A percentile compares a stretch with the other conserved stretches of the same genome.
These are phyloP conservation scores for Tetrahymena thermophila DNA, from an alignment of 73 alveolate species.

Conservation along the genomic window DNA sequence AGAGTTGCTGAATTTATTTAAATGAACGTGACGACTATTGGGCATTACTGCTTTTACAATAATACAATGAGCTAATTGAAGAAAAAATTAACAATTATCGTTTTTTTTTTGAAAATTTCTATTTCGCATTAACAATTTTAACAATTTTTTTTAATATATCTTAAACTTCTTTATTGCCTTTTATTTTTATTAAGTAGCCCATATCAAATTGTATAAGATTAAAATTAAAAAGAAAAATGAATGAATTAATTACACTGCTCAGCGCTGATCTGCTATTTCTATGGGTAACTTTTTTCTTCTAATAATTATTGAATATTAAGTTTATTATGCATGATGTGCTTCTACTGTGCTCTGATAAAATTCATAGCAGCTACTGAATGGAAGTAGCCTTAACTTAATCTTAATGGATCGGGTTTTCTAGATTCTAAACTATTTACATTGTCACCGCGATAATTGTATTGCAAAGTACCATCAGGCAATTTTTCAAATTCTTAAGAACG, in stretches of 20 bases:
- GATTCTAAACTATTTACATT: not conserved
- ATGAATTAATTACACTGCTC: not conserved
- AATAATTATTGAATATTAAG: not conserved
- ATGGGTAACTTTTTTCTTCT: not conserved
- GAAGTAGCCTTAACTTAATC: not conserved
- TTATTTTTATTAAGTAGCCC: not conserved
- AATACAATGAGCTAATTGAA: not conserved
- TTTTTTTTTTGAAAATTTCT: not conserved
- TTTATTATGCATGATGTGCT: not conserved
- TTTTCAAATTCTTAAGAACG: not conserved
- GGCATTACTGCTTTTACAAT: not conserved
- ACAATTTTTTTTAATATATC: not conserved
- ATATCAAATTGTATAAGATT: not conserved
- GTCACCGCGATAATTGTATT: not conserved
- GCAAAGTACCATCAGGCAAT: not conserved
- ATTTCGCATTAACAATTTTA: not conserved
- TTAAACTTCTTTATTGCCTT: not conserved
- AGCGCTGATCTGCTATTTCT: not conserved
- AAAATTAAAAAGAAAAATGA: not conserved
- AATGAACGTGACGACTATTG: no score
- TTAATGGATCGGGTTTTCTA: not conserved
- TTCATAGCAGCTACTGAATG: not conserved
- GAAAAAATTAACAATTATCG: not conserved
- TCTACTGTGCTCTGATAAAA: not conserved
- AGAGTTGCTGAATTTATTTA: no score